phyloP scores from a whole-genome alignment of 2,329 filamentous ascomycete species.

The Aspergillus sp. region DNA sequence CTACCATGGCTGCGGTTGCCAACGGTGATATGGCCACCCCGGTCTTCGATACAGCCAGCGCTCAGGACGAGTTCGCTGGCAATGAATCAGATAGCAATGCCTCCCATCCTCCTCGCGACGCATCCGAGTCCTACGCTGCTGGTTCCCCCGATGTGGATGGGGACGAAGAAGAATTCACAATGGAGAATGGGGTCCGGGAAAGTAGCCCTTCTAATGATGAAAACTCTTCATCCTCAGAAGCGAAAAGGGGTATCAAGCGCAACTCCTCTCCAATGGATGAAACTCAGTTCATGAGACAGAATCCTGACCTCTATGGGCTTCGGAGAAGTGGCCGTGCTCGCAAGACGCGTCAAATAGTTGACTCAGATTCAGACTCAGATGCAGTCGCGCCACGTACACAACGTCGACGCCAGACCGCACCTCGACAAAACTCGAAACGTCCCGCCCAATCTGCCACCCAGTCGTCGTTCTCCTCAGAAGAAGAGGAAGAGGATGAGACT shows the following conservation, averaged over 20 bases:
- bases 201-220: conserved; percentile 52
- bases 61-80: conserved; percentile 34
- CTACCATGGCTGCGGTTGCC: conserved; percentile 25
- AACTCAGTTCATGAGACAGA: conserved; percentile 78
- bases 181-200: conserved; percentile 50
- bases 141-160: conserved; percentile 33
- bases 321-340: conserved; percentile 73
- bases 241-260: conserved; percentile 64
- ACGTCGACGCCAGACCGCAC: conserved; percentile 48
- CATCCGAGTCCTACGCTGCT: conserved; percentile 33
- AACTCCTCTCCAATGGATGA: conserved; percentile 61
- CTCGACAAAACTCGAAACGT: conserved; percentile 45
- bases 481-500: neutral
- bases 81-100: conserved; percentile 59
- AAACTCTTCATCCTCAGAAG: conserved; percentile 64
- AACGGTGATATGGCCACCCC: conserved; percentile 28
- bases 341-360: conserved; percentile 54
- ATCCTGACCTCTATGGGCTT: conserved; percentile 91
- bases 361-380: conserved; percentile 64
- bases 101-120: conserved; percentile 41
- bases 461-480: conserved; percentile 54
- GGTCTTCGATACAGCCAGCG: conserved; percentile 17
- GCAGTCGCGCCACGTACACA: conserved; percentile 47
- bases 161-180: conserved; percentile 66
- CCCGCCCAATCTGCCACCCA: conserved; percentile 42